Evolutionary conservation across 495 filamentous ascomycete species (phyloP), one percentile per base, ranked within the genome.

Genomic region (Xylaria nigripes): DNA sequence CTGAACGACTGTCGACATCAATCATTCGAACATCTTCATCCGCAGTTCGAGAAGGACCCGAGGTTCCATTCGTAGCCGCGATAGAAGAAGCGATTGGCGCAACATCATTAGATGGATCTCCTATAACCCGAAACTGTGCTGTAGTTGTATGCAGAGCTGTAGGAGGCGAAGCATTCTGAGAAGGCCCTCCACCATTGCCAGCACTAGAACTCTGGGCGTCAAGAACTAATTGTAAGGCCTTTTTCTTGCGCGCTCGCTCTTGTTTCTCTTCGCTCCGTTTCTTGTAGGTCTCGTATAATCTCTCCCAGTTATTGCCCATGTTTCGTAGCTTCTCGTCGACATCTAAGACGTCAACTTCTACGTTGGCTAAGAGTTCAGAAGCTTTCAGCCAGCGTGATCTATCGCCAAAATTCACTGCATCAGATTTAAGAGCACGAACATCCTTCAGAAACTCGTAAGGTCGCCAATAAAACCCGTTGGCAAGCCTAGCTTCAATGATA

Each of bases 401-500:
- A 58, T 96, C 92, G 3, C 82, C 84, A 36, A 82, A 68, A 16
- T 81, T 79, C 59, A 81, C 84, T 1, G 90, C 85, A 72, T 98
- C 93, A 64, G 89, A 89, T 19, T 83, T 84, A 3, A 98, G 69
- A 41, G 82, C 79, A 61, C 86, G 84, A 59, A 96, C 83, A 64
- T 98, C 93, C 27, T 81, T 81, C 49, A 93, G 69, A 61, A 95
- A 98, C 61, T 96, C 90, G 54, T 81, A 82, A 0, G 90, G 85
- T 15, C 89, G 78, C 63, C 88, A 89, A 70, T 98, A 98, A 68
- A 86, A 97, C 18, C 94, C 93, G 69, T 97, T 96, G 5, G 89
- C 89, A 22, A 97, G 76, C 29, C 93, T 85, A 62, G 93, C 89
- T 72, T 98, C 93, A 51, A 98, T 95, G 6, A 86, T 93, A 3